These are phyloP conservation scores for Phlegmacium glaucopus DNA, from an alignment of 768 basidiomycete species.

Conservation along the genomic window DNA sequence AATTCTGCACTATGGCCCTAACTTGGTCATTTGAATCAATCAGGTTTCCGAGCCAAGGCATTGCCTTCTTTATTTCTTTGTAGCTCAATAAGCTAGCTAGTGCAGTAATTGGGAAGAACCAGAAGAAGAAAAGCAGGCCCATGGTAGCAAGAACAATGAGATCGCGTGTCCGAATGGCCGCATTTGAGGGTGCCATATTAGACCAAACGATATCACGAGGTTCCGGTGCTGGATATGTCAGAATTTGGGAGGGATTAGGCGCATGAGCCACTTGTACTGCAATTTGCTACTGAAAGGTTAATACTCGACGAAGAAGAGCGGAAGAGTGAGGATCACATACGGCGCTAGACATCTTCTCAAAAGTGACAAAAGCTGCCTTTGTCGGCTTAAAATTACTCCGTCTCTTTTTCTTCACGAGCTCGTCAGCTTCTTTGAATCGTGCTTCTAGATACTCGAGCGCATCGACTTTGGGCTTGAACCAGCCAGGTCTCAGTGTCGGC, in stretches of 20 bases:
- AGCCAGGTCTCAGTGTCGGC: conserved; percentile 72
- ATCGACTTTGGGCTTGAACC: conserved; percentile 79
- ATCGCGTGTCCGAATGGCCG: conserved; percentile 62
- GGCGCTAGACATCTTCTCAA: conserved; percentile 92
- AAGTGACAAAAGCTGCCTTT: conserved; percentile 90
- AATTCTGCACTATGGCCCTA: conserved; percentile 90
- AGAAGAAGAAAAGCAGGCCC: conserved; percentile 77
- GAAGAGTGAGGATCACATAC: conserved; percentile 32
- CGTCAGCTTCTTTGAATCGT: conserved; percentile 78
- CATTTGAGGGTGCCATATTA: conserved; percentile 70
- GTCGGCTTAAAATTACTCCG: conserved; percentile 79
- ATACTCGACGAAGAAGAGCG: background rate
- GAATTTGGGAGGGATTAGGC: conserved; percentile 58
- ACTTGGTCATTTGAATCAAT: conserved; percentile 82
- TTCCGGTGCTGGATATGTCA: conserved; percentile 82
- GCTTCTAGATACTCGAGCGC: conserved; percentile 85
- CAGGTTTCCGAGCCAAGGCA: conserved; percentile 83
- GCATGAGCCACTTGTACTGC: conserved; percentile 84
- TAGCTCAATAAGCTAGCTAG: conserved; percentile 88
- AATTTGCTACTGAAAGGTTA: conserved; percentile 57
- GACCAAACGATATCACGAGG: conserved; percentile 96
- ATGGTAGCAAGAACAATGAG: conserved; percentile 68
- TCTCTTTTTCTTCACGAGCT: conserved; percentile 73
- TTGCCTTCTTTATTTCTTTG: conserved; percentile 85
- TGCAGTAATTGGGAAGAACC: conserved; percentile 87